Percentiles rank a stretch among this genome's conserved stretches.
phyloP scores from a whole-genome alignment of 768 basidiomycete species.

The Boletus edulis region DNA sequence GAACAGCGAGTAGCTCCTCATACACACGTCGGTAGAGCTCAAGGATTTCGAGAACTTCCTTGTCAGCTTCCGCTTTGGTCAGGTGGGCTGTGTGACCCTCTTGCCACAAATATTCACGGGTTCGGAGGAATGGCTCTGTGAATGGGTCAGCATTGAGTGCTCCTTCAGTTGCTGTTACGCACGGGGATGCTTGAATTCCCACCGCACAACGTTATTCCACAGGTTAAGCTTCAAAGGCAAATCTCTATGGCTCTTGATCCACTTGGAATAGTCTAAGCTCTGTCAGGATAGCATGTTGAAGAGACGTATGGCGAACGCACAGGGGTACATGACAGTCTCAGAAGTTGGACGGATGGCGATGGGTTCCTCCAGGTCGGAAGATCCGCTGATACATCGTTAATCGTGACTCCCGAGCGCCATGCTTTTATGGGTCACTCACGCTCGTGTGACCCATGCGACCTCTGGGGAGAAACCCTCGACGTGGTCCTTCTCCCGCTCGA shows the following conservation, averaged over 20 bases:
- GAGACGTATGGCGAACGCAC: conserved; percentile 43
- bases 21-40: conserved; percentile 95
- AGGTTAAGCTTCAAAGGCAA: conserved; percentile 96
- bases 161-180: conserved; percentile 26
- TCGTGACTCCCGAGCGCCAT: not conserved
- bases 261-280: conserved; percentile 88
- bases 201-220: conserved; percentile 99
- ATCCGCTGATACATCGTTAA: conserved; percentile 53
- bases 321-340: conserved; percentile 99
- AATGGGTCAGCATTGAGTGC: conserved; percentile 20
- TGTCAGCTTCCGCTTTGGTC: conserved; percentile 85
- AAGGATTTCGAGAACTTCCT: conserved; percentile 90
- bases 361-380: conserved; percentile 92
- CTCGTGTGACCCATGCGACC: conserved; percentile 99
- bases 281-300: not conserved
- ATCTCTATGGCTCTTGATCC: conserved; percentile 97
- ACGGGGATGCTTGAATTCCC: conserved; percentile 99
- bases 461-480: conserved; percentile 99
- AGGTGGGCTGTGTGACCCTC: conserved; percentile 97
- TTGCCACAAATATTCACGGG: conserved; percentile 99
- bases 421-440: conserved; percentile 51
- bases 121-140: conserved; percentile 95
- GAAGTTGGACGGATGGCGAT: conserved; percentile 98
- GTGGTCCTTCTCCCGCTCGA: conserved; percentile 97
- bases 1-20: conserved; percentile 95